Evolutionary conservation across 2,329 filamentous ascomycete species (phyloP), one percentile per base, ranked within the genome.

Genomic region (Aspergillus fumigatus): DNA sequence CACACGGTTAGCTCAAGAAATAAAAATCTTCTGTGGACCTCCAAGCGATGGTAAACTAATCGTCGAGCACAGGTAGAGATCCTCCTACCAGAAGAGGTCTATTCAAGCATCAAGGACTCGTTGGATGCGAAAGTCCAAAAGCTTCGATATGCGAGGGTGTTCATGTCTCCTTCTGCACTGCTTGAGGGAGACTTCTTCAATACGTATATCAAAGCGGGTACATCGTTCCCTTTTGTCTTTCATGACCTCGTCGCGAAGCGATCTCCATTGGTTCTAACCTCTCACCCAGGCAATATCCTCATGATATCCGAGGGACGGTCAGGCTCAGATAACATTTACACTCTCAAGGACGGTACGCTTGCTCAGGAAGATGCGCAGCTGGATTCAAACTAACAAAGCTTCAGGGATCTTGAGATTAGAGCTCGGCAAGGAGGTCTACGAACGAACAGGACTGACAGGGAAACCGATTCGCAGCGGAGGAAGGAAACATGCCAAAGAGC

Each of bases 271-370:
- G 26, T 23, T 17, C 35, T 48, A 41, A 19, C 21, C 21, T 38
- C 21, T n/a, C 7, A 23, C 41, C 38, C 57, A 92, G 90, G 90
- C 4, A 87, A 91, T 68, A 78, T 95, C 50, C 73, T 90, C 63
- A 90, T 97, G 88, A 81, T 96, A 2, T 96, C 92, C 0, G 84
- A 92, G 71, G 92, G 91, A 11, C 82, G 82, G 32, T 77, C 82
- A 7, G 86, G 85, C 2, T 80, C 87, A 2, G 88, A 92, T 66
- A 89, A 89, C 64, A 79, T 88, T 2, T 93, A 90, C 69, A 83
- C 83, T 0, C 75, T 97, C 1, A 80, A 77, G 55, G 82, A 90
- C 62, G 92, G 91, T 84, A 77, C 52, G 70, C 38, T 7, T 4
- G 14, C 55, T 35, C 6, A n/a, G 55, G n/a, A 56, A 50, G 17